Evolutionary conservation across 1,139 yeast genomes (phyloP).

Genomic region (Blastobotrys raffinosifermentans): DNA sequence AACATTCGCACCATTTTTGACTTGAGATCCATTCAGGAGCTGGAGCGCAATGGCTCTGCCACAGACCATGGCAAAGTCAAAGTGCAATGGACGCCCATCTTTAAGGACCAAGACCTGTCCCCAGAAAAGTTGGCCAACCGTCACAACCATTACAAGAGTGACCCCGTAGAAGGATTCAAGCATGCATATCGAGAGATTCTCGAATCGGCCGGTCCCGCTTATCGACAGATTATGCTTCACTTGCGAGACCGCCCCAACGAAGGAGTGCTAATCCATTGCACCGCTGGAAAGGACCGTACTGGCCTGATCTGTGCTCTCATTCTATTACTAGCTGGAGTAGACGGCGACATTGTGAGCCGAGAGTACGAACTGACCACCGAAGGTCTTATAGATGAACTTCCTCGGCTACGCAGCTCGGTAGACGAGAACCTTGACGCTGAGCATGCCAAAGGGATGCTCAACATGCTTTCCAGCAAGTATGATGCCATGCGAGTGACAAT

Average conservation of each 20-base stretch:
- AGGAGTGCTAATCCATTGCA: conserved; percentile 65
- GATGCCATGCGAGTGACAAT: conserved; percentile 70
- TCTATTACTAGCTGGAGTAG: conserved; percentile 59
- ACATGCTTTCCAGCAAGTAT: conserved; percentile 58
- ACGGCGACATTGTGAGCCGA: conserved; percentile 55
- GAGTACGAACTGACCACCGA: conserved; percentile 70
- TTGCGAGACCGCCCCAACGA: conserved; percentile 48
- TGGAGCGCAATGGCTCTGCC: conserved; percentile 43
- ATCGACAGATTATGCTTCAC: conserved; percentile 20
- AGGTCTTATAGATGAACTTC: conserved; percentile 41
- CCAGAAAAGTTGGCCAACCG: conserved; percentile 61
- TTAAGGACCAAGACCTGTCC: conserved; percentile 49
- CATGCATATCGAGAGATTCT: conserved; percentile 59
- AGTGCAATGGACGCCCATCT: conserved; percentile 58
- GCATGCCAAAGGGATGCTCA: conserved; percentile 53
- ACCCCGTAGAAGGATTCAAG: conserved; percentile 60
- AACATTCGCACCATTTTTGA: conserved; percentile 60
- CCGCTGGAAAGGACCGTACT: conserved; percentile 86
- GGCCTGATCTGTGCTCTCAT: conserved; percentile 69
- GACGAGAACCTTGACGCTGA: conserved; percentile 5
- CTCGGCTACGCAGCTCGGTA: conserved; percentile 16
- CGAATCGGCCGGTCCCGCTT: conserved; percentile 37
- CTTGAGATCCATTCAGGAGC: conserved; percentile 60
- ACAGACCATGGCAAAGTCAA: conserved; percentile 38
- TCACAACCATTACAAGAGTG: conserved; percentile 47